These are phyloP conservation scores for Fusarium concolor DNA, from an alignment of 2,329 filamentous ascomycete species.

Conservation along the genomic window DNA sequence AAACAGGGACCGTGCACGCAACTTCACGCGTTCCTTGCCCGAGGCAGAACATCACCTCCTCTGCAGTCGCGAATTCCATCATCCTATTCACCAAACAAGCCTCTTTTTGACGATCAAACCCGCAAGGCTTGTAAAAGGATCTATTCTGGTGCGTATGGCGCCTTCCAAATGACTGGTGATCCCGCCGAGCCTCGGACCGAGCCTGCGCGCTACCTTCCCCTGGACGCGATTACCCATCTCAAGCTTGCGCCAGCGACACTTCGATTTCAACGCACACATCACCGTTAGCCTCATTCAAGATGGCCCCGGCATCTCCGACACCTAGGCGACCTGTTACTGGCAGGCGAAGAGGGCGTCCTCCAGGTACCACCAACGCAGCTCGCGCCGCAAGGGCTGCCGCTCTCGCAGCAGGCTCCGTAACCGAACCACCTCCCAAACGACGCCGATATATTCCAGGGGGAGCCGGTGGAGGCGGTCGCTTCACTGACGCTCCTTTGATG, in stretches of 20 bases:
- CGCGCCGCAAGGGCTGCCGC: conserved; percentile 55
- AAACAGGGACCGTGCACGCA: conserved; percentile 47
- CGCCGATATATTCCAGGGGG: conserved; percentile 87
- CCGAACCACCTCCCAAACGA: conserved; percentile 76
- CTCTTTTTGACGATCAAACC: conserved; percentile 34
- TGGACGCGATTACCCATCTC: conserved; percentile 43
- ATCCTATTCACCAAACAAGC: conserved; percentile 41
- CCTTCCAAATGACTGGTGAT: conserved; percentile 46
- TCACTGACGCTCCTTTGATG: conserved; percentile 77
- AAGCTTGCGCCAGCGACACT: conserved; percentile 32
- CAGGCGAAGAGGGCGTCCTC: conserved; percentile 61
- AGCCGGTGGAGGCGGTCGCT: conserved; percentile 86
- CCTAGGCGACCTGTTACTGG: conserved; percentile 57
- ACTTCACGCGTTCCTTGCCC: conserved; percentile 56
- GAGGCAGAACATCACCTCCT: conserved; percentile 12
- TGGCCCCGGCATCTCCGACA: conserved; percentile 53
- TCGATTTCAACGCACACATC: conserved; percentile 28
- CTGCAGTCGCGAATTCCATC: conserved; percentile 48
- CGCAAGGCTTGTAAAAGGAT: conserved; percentile 19
- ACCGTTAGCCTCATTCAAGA: conserved; percentile 31
- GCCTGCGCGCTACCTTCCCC: conserved; percentile 48
- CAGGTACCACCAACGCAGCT: conserved; percentile 56
- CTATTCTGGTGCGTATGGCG: conserved; percentile 24
- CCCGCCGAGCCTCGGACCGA: conserved; percentile 48
- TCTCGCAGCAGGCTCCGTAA: conserved; percentile 49